phyloP scores from a whole-genome alignment of 257 asterid genomes.

The Capsicum rhomboideum region DNA sequence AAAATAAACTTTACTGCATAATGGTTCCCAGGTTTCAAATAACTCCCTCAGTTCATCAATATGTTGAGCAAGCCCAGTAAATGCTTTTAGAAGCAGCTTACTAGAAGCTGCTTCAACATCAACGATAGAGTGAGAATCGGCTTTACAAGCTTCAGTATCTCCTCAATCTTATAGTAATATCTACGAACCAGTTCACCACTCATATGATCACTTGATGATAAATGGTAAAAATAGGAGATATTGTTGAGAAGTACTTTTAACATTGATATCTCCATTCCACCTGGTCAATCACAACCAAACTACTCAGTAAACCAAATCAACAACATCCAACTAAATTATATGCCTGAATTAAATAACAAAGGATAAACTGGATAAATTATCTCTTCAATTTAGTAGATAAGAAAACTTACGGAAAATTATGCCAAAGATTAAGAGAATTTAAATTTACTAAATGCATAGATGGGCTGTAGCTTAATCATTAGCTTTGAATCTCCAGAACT shows the following conservation, averaged over 20 bases:
- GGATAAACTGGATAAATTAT: neutral
- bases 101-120: slow-evolving; percentile 37
- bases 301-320: neutral
- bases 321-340: neutral
- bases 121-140: slow-evolving; percentile 48
- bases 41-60: slow-evolving; percentile 58
- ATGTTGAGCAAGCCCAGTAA: slow-evolving; percentile 40
- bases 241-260: slow-evolving; percentile 58
- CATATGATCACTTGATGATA: slow-evolving; percentile 45
- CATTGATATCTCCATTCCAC: slow-evolving; percentile 63
- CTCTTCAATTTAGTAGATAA: neutral
- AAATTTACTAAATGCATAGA: neutral
- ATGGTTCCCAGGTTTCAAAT: slow-evolving; percentile 54
- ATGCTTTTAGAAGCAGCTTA: slow-evolving; percentile 52
- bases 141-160: slow-evolving; percentile 50
- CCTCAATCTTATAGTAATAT: slow-evolving; percentile 47
- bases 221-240: slow-evolving; percentile 39
- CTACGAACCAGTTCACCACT: slow-evolving; percentile 50
- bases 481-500: neutral
- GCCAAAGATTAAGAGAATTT: neutral
- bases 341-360: neutral
- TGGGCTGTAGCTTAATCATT: neutral
- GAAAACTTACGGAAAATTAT: neutral
- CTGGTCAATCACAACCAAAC: slow-evolving; percentile 29
- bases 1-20: slow-evolving; percentile 81